These are phyloP conservation scores for Acrodontium crateriforme DNA, from an alignment of 2,329 filamentous ascomycete species.

Conservation along the genomic window DNA sequence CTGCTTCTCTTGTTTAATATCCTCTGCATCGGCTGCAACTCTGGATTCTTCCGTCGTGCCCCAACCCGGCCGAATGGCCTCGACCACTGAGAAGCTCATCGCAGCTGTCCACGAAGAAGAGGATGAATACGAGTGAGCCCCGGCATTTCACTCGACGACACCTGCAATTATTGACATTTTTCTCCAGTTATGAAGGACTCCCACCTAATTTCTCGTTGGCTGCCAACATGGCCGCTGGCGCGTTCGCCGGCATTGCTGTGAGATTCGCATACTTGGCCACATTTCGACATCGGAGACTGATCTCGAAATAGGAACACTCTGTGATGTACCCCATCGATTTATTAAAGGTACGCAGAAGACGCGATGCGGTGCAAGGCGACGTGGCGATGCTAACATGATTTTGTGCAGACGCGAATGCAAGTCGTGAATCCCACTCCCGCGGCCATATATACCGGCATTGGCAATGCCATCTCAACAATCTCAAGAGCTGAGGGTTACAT, in stretches of 20 bases:
- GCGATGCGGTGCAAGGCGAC: slow-evolving; percentile 9
- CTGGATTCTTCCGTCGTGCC: slow-evolving; percentile 8
- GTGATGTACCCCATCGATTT: slow-evolving; percentile 99
- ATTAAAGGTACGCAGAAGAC: slow-evolving; percentile 59
- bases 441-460: slow-evolving; percentile 75
- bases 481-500: slow-evolving; percentile 77
- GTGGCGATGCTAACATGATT: slow-evolving; percentile 3
- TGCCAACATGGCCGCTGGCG: slow-evolving; percentile 91
- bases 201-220: slow-evolving; percentile 86
- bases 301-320: slow-evolving; percentile 63
- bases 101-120: slow-evolving; percentile 12
- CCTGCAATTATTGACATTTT: not conserved
- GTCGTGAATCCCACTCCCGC: slow-evolving; percentile 72
- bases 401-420: slow-evolving; percentile 82
- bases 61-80: slow-evolving; percentile 12
- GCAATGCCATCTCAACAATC: slow-evolving; percentile 86
- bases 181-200: slow-evolving; percentile 69
- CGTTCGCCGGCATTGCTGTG: slow-evolving; percentile 93
- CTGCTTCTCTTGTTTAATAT: not conserved
- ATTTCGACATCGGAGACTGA: slow-evolving; percentile 10
- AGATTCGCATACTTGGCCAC: slow-evolving; percentile 25
- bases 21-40: slow-evolving; percentile 1
- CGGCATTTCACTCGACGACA: not conserved
- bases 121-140: slow-evolving; percentile 19
- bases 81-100: slow-evolving; percentile 19